Evolutionary conservation across 495 filamentous ascomycete species (phyloP), one percentile per base, ranked within the genome.

Genomic region (Viridothelium virens): DNA sequence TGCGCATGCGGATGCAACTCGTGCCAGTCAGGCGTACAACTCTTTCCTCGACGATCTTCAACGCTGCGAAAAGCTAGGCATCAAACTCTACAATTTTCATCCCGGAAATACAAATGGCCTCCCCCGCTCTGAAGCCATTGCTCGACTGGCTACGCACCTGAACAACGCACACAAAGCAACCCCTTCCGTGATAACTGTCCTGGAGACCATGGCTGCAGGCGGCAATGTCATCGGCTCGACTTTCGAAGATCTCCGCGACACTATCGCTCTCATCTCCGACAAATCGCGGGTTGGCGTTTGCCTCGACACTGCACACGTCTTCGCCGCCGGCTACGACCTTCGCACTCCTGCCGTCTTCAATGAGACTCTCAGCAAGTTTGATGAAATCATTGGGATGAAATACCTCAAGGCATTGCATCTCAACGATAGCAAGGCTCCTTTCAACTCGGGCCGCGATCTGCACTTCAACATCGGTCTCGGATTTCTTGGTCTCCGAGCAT

Each of bases 391-490:
- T 25, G 94, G 94, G 1, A 70, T 88, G 39, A 77, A 85, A 38
- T 95, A 92, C 72, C 85, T 98, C 0, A 84, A 84, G 63, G 94
- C 94, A 0, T 78, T 97, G 44, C 94, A 98, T 73, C 73, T 98
- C 5, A 98, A 98, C 72, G 94, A 98, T 75, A 91, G 87, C 74
- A 97, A 96, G 75, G 90, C 92, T 1, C 92, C 93, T 0, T 78
- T 94, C 36, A 82, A 74, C 3, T 90, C 88, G 10, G 83, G 89
- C 63, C 82, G 91, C 33, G 94, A 98, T 73, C 74, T 97, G 10
- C 94, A 98, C 76, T 88, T 91, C 38, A 97, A 96, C 72, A 97
- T 98, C 67, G 94, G 94, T 3, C 90, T 89, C 0, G 94, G 94
- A 0, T 98, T 92, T 75, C 78, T 98, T 0, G 94, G 94, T 1